Conservation (phyloP, 2,329 filamentous ascomycete genomes). For the Hymenoscyphus occultus region DNA sequence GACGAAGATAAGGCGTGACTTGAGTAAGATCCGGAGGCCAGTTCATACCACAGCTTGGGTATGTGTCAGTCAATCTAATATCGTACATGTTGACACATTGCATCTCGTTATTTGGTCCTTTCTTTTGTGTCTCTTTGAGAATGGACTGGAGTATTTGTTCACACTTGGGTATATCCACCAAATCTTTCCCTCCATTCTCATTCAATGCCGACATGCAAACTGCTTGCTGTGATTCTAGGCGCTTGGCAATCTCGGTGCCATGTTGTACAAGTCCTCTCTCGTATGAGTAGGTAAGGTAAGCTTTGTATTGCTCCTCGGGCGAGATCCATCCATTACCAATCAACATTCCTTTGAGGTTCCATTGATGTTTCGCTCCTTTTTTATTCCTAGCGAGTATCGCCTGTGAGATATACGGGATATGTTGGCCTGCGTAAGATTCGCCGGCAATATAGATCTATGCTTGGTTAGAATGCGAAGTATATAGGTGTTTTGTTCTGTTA, state of each 20-base stretch:
- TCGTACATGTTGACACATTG: constrained; percentile 97
- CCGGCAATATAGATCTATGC: constrained; percentile 85
- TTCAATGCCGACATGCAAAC: constrained; percentile 63
- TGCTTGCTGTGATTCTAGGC: constrained; percentile 66
- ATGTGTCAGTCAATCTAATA: constrained; percentile 75
- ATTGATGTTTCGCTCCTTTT: constrained; percentile 50
- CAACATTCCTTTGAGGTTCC: constrained; percentile 80
- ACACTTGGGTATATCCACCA: constrained; percentile 68
- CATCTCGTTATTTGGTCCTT: constrained; percentile 47
- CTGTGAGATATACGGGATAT: constrained; percentile 95
- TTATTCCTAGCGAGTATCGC: constrained; percentile 87
- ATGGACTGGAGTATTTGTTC: constrained; percentile 75
- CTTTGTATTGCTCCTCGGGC: constrained; percentile 81
- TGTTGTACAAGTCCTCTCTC: constrained; percentile 69
- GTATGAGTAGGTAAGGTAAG: constrained; percentile 81
- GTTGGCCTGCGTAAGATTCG: constrained; percentile 94
- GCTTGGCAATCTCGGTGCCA: constrained; percentile 59
- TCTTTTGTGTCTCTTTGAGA: constrained; percentile 60
- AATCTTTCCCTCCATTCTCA: constrained; percentile 53
- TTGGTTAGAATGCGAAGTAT: constrained; percentile 25
- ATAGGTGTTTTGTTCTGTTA: constrained; percentile 25
- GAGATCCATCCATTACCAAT: constrained; percentile 99
- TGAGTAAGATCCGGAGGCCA: constrained; percentile 85
- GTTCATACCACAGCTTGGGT: constrained; percentile 89
- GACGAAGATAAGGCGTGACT: constrained; percentile 81